Evolutionary conservation across 2,329 filamentous ascomycete genomes (phyloP).

Genomic region (Colletotrichum tropicicola): DNA sequence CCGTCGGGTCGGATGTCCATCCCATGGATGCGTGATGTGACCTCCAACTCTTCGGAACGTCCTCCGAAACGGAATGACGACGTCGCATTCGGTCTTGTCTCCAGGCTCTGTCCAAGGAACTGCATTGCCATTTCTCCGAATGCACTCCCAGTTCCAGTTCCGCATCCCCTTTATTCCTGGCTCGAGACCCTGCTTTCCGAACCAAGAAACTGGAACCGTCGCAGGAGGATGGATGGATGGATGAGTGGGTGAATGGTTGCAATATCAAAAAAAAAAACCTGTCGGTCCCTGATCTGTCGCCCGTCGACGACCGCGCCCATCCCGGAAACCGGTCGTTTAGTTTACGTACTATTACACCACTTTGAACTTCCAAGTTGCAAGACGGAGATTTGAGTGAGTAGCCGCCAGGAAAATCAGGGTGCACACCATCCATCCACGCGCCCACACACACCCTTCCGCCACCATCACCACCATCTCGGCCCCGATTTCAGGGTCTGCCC

Average conservation of each 20-base stretch:
- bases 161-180: slow-evolving; percentile 6
- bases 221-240: not conserved
- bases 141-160: not conserved
- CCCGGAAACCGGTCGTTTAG: slow-evolving; percentile 1
- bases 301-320: not conserved
- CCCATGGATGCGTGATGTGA: not conserved
- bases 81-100: slow-evolving; percentile 1
- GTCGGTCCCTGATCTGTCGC: not conserved
- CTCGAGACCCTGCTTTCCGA: not conserved
- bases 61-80: not conserved
- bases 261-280: too few species aligned
- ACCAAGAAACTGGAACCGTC: slow-evolving; percentile 20
- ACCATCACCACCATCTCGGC: not conserved
- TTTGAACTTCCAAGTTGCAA: not conserved
- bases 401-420: slow-evolving; percentile 2
- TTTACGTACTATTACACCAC: not conserved
- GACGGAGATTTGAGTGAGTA: not conserved
- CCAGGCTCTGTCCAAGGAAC: not conserved
- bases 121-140: not conserved
- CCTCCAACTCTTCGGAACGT: slow-evolving; percentile 2
- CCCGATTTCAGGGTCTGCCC: slow-evolving; percentile 17
- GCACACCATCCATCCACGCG: not conserved
- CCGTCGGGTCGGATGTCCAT: not conserved
- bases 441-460: not conserved
- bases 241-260: not conserved